Conservation (phyloP, 2,329 filamentous ascomycete species). For the Shiraia bambusicola region DNA sequence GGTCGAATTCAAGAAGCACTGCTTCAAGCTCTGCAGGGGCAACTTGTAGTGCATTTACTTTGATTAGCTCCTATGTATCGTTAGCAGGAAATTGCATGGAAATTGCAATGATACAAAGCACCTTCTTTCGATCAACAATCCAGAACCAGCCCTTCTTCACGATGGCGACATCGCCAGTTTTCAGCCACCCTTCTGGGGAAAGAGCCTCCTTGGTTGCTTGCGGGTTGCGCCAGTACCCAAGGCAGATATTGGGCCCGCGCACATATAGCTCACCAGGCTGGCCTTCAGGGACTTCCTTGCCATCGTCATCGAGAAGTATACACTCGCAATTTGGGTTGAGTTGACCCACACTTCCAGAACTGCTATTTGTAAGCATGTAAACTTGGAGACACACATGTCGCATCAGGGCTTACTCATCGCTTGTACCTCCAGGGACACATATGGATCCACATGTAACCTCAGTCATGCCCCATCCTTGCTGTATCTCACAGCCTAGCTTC, state of each 20-base stretch:
- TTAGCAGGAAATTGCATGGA: not conserved
- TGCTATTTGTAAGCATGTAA: constrained; percentile 7
- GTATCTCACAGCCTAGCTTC: constrained; percentile 39
- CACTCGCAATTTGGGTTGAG: constrained; percentile 45
- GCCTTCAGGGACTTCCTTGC: constrained; percentile 43
- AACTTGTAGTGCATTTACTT: constrained; percentile 46
- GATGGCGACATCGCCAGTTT: constrained; percentile 40
- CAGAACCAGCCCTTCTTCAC: constrained; percentile 38
- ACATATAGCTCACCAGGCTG: constrained; percentile 45
- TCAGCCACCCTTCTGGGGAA: constrained; percentile 44
- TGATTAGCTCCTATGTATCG: constrained; percentile 41
- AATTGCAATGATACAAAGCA: constrained; percentile 5
- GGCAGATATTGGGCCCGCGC: constrained; percentile 44
- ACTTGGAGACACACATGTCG: not conserved
- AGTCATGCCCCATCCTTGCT: constrained; percentile 48
- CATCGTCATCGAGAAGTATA: constrained; percentile 48
- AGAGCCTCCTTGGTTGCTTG: constrained; percentile 43
- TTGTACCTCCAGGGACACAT: constrained; percentile 37
- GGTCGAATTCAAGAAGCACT: constrained; percentile 54
- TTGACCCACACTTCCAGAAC: constrained; percentile 44
- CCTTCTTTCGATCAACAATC: constrained; percentile 44
- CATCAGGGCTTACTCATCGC: constrained; percentile 32
- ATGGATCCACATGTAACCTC: constrained; percentile 47
- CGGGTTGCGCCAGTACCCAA: constrained; percentile 47
- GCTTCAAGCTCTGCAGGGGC: constrained; percentile 50